Evolutionary conservation across 2,329 filamentous ascomycete species (phyloP).

Genomic region (Orbilia ellipsospora): DNA sequence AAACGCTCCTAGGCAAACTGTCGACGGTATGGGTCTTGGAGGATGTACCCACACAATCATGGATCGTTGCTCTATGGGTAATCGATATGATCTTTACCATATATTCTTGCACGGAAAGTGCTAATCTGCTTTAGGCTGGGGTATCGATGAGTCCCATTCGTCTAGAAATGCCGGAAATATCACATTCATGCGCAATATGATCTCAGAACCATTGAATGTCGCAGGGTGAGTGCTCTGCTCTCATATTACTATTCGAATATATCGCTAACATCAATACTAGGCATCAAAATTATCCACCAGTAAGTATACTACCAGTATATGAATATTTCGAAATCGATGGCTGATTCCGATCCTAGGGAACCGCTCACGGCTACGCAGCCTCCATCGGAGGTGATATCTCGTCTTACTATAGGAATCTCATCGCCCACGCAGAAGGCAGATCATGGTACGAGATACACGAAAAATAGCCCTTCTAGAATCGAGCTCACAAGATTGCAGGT

Average conservation of each 20-base stretch:
- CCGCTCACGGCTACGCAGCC: slow-evolving; percentile 59
- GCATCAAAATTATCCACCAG: slow-evolving; percentile 62
- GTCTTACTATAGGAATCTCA: slow-evolving; percentile 62
- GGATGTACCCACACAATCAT: slow-evolving; percentile 62
- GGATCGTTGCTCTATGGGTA: slow-evolving; percentile 61
- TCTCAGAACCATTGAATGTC: slow-evolving; percentile 62
- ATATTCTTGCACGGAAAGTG: background rate
- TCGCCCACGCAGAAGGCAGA: slow-evolving; percentile 60
- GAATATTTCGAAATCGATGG: background rate
- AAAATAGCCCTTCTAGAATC: no score
- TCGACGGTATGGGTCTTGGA: slow-evolving; percentile 62
- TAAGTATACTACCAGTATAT: background rate
- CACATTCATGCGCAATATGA: slow-evolving; percentile 62
- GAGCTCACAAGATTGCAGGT: background rate
- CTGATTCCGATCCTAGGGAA: slow-evolving; percentile 50
- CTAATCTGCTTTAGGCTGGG: slow-evolving; percentile 58
- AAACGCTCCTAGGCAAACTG: slow-evolving; percentile 56
- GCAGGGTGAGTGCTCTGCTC: slow-evolving; percentile 41
- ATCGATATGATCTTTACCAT: background rate
- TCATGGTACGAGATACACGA: slow-evolving; percentile 58
- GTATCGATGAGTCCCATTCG: slow-evolving; percentile 62
- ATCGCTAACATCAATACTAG: slow-evolving; percentile 36
- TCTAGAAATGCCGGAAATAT: slow-evolving; percentile 61
- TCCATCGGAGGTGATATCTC: slow-evolving; percentile 61
- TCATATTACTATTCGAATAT: no score